Evolutionary conservation across 2,329 filamentous ascomycete genomes (phyloP), one percentile per base, ranked within the genome.

Genomic region (Phoma herbarum): DNA sequence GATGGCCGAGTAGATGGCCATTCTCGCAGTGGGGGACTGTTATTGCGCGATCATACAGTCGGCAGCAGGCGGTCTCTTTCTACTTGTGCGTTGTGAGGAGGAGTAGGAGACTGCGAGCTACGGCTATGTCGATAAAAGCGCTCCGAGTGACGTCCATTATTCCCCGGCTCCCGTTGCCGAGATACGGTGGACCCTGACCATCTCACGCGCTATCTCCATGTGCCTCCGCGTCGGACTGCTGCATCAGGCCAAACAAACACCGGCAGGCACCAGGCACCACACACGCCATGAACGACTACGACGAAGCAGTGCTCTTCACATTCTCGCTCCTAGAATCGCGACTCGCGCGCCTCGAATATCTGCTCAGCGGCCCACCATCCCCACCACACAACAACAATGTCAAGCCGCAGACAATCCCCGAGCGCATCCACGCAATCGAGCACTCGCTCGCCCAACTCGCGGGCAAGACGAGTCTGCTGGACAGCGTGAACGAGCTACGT

Each of bases 1-100:
- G 60, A 83, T 81, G 26, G 81, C 78, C 45, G 80, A 76, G 72
- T 83, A 83, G 61, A 75, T 78, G 48, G 80, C 77, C 80, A 83
- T 83, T 47, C 31, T 31, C 31, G 37, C 22, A 26, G 18, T 52
- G 28, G 26, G 23, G 35, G 31, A 18, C 20, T 52, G 52, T 57
- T 57, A 59, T 69, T 59, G 67, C 70, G 63, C 63, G 57, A 64
- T 51, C 71, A 76, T 76, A 62, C 69, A 63, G 25, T 43, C 43
- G 52, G 46, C 31, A 48, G 51, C 53, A 42, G 35, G 31, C 29
- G 53, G n/a, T 25, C 35, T n/a, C n/a, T n/a, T n/a, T n/a, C n/a
- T n/a, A n/a, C n/a, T n/a, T n/a, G n/a, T n/a, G n/a, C n/a, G n/a
- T n/a, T n/a, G n/a, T n/a, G n/a, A 31, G 29, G 2, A 31, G 29